Conservation (phyloP, 441 rosid species). For the Pelargonium myrrhifolium region DNA sequence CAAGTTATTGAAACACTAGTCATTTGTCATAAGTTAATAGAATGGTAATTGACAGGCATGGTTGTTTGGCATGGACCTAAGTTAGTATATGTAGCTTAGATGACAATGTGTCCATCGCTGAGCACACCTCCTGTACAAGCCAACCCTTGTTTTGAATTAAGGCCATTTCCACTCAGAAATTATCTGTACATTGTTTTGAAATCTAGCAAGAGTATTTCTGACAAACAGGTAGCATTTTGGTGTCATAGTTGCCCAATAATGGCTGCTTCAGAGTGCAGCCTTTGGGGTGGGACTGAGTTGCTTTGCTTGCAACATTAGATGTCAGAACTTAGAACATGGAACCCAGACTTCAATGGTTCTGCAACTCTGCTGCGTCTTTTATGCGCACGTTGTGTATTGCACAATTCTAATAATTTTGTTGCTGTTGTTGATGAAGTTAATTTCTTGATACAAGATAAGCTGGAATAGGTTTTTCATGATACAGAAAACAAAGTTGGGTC, state of each 20-base stretch:
- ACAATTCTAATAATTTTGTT: not conserved
- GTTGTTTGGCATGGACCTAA: not conserved
- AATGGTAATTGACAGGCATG: not conserved
- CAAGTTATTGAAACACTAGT: not conserved
- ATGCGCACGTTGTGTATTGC: not conserved
- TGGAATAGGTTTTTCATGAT: not conserved
- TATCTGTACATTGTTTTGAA: constrained; percentile 1
- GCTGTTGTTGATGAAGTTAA: not conserved
- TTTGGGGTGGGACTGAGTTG: not conserved
- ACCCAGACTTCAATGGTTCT: not conserved
- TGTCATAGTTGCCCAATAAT: no score
- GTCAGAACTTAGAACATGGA: not conserved
- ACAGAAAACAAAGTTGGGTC: not conserved
- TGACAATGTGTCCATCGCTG: not conserved
- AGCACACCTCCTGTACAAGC: not conserved
- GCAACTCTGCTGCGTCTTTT: not conserved
- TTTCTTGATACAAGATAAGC: no score
- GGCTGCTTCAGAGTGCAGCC: no score
- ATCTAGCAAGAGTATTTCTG: not conserved
- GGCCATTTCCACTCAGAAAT: not conserved
- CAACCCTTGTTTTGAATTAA: not conserved
- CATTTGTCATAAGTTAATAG: not conserved
- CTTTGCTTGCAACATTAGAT: constrained; percentile 2
- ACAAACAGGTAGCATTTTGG: not conserved
- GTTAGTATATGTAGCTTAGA: not conserved